Evolutionary conservation across 257 asterid genomes (phyloP).

Genomic region (Coffea canephora): DNA sequence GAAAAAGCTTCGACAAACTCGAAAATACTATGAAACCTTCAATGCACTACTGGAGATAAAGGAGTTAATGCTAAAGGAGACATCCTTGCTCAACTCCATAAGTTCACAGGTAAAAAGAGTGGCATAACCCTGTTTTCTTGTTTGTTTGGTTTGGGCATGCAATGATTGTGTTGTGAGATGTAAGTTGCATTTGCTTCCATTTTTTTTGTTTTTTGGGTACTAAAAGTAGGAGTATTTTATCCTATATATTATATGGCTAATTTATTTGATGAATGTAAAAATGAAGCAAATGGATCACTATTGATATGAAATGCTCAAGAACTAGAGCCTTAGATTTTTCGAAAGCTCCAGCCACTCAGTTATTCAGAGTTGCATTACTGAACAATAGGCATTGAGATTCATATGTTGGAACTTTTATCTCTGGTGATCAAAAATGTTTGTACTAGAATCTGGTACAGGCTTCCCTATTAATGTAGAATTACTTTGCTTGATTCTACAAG

Average conservation of each 20-base stretch:
- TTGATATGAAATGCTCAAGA: neutral
- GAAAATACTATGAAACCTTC: slow-evolving; percentile 69
- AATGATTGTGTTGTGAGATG: neutral
- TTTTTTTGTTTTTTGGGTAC: no score
- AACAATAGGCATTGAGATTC: neutral
- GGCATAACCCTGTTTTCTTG: slow-evolving; percentile 8
- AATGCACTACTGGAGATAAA: slow-evolving; percentile 77
- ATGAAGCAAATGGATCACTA: neutral
- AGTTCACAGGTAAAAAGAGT: slow-evolving; percentile 60
- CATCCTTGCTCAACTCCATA: slow-evolving; percentile 74
- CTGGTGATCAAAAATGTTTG: neutral
- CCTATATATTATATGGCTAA: neutral
- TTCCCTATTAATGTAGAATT: neutral
- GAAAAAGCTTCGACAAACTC: slow-evolving; percentile 69
- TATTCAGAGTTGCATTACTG: neutral
- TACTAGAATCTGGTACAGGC: neutral
- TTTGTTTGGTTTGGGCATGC: neutral
- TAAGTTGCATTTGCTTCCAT: no score
- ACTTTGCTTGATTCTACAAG: neutral
- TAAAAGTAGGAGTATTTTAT: no score
- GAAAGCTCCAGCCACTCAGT: neutral
- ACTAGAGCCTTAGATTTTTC: no score
- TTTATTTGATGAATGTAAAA: neutral
- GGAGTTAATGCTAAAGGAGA: slow-evolving; percentile 83
- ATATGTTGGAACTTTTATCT: neutral